A percentile compares a stretch with the other conserved stretches of the same genome.
Conservation (phyloP, 495 filamentous ascomycete species). For the Platismatia glauca region DNA sequence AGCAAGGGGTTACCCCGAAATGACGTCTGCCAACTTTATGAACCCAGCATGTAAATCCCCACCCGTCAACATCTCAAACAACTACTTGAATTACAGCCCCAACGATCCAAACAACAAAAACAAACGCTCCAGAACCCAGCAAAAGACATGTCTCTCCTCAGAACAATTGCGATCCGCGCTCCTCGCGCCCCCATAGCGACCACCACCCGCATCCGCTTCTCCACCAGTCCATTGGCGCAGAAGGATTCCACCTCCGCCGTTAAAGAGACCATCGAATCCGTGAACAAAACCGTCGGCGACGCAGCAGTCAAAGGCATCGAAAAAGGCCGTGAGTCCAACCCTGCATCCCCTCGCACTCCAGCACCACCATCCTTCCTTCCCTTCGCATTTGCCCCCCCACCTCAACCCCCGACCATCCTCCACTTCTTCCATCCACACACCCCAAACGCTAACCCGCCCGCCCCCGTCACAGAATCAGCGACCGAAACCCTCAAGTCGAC, state of each 20-base stretch:
- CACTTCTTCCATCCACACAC: no score
- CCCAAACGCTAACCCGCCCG: neutral
- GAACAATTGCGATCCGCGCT: conserved; percentile 2
- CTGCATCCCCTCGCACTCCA: no score
- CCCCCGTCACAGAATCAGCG: conserved; percentile 35
- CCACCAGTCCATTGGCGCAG: conserved; percentile 6
- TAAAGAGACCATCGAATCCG: conserved; percentile 49
- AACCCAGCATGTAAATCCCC: neutral
- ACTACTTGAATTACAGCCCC: neutral
- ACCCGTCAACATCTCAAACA: neutral
- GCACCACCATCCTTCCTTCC: no score
- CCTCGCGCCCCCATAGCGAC: neutral
- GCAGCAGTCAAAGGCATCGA: conserved; percentile 54
- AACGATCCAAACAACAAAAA: neutral
- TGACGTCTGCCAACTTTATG: neutral
- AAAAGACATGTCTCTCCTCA: conserved; percentile 3
- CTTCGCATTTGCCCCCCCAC: no score
- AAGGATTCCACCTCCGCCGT: conserved; percentile 36
- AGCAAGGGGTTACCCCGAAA: neutral
- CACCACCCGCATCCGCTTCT: neutral
- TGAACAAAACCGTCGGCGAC: conserved; percentile 46
- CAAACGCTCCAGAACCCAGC: neutral
- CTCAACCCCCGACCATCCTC: no score
- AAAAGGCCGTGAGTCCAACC: conserved; percentile 39
- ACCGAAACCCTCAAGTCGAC: conserved; percentile 34